Conservation (phyloP, 1,139 yeast genomes). For the Yueomyces sp. region DNA sequence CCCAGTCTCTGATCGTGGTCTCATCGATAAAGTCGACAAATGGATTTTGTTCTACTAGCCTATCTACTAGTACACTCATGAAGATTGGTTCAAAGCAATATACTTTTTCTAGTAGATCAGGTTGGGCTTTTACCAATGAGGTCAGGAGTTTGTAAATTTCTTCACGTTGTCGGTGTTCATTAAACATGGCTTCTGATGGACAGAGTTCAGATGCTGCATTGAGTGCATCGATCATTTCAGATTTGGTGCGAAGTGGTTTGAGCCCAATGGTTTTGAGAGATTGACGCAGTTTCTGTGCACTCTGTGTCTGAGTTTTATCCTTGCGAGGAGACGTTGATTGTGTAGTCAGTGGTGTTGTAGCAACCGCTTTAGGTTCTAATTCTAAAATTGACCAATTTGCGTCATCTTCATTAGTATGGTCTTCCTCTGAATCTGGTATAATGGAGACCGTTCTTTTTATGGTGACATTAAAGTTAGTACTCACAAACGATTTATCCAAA, state of each 20-base stretch:
- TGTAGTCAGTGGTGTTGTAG: constrained; percentile 1
- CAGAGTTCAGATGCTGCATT: constrained; percentile 16
- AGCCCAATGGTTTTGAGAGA: constrained; percentile 16
- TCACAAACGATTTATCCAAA: neutral
- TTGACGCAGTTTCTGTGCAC: constrained; percentile 15
- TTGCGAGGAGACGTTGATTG: constrained; percentile 1
- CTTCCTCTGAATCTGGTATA: constrained; percentile 7
- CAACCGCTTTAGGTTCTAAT: constrained; percentile 2
- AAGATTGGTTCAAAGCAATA: constrained; percentile 20
- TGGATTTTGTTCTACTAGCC: constrained; percentile 13
- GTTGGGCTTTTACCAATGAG: constrained; percentile 9
- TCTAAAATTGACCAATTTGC: neutral
- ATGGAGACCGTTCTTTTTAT: neutral
- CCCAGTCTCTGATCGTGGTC: constrained; percentile 20
- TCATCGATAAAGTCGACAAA: constrained; percentile 20
- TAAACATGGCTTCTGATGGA: constrained; percentile 3
- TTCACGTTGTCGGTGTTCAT: constrained; percentile 4
- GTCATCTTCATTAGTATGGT: neutral
- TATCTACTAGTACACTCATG: constrained; percentile 10
- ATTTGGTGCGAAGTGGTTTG: constrained; percentile 17
- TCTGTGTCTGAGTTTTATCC: constrained; percentile 8
- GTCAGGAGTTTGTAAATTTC: constrained; percentile 15
- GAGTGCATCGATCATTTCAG: constrained; percentile 17
- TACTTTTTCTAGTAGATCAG: constrained; percentile 14
- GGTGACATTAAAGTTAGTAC: neutral